A percentile compares a stretch with the other conserved stretches of the same genome.
Evolutionary conservation across 2,329 filamentous ascomycete species (phyloP).

Genomic region (Dothistroma pini): DNA sequence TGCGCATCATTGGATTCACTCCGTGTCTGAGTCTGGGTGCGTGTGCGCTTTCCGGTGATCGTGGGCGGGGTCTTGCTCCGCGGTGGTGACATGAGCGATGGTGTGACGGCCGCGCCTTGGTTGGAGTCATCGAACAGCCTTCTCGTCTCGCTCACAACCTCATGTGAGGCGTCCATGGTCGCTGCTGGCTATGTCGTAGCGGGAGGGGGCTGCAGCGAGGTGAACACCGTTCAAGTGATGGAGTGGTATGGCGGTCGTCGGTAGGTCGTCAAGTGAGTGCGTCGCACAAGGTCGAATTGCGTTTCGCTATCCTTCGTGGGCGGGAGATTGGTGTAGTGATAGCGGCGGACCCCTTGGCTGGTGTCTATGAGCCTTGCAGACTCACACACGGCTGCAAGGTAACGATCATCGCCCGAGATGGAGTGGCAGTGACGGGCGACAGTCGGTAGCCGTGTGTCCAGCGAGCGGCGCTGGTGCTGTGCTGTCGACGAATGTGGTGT

Average conservation of each 20-base stretch:
- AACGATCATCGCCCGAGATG: conserved; percentile 1
- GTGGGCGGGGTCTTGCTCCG: conserved; percentile 60
- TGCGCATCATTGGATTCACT: conserved; percentile 13
- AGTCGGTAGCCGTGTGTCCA: background rate
- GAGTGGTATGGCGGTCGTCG: background rate
- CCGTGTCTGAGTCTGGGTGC: conserved; percentile 29
- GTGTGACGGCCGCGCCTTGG: conserved; percentile 37
- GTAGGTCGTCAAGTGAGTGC: background rate
- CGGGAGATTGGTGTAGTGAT: conserved; percentile 1
- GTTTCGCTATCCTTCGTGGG: conserved; percentile 3
- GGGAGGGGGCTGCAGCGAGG: background rate
- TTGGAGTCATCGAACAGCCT: conserved; percentile 1
- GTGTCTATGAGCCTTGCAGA: conserved; percentile 1
- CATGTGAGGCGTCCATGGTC: conserved; percentile 16
- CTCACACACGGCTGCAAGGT: conserved; percentile 7
- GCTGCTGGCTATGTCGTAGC: background rate
- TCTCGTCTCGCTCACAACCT: conserved; percentile 4
- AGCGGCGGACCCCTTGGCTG: conserved; percentile 5
- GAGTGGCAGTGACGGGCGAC: background rate
- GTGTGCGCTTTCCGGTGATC: conserved; percentile 46
- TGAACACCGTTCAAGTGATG: background rate
- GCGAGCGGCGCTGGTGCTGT: background rate
- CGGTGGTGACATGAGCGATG: conserved; percentile 52
- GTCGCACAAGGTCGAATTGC: conserved; percentile 10
- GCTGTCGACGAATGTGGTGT: conserved; percentile 1